Percentiles rank a stretch among this genome's conserved stretches.
Conservation (phyloP, 106 monocot species). For the Posidonia australis region DNA sequence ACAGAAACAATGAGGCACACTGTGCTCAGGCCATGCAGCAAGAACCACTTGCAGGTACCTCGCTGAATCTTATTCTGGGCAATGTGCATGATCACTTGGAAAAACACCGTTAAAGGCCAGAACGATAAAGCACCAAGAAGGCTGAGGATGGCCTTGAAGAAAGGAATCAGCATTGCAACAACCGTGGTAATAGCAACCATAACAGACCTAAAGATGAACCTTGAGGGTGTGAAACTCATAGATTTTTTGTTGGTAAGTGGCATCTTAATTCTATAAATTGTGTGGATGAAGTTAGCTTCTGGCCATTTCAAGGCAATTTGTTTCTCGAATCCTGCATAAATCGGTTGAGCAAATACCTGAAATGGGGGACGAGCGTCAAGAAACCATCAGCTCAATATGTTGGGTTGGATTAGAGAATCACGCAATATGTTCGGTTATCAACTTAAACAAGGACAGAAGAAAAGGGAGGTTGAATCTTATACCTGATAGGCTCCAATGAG, state of each 20-base stretch:
- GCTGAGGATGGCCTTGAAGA: conserved; percentile 69
- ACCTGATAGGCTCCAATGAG: conserved; percentile 70
- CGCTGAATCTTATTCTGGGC: conserved; percentile 29
- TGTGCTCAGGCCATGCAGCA: conserved; percentile 30
- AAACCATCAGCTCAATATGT: neutral
- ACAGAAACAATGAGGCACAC: conserved; percentile 38
- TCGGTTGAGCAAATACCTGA: conserved; percentile 68
- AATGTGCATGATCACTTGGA: conserved; percentile 49
- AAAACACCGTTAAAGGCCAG: conserved; percentile 64
- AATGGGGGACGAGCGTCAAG: neutral
- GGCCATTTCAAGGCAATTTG: conserved; percentile 38
- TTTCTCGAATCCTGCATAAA: conserved; percentile 46
- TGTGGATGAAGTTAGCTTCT: conserved; percentile 34
- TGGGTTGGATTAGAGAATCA: too few relatives aligned
- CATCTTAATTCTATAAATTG: conserved; percentile 4
- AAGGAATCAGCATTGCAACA: conserved; percentile 54
- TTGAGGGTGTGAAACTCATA: conserved; percentile 37
- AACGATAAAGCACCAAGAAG: conserved; percentile 59
- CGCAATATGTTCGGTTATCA: too few relatives aligned
- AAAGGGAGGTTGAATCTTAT: too few relatives aligned
- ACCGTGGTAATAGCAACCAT: conserved; percentile 47
- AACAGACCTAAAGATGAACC: conserved; percentile 36
- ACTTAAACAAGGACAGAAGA: too few relatives aligned
- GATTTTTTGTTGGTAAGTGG: too few relatives aligned
- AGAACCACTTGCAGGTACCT: conserved; percentile 32